Conservation (phyloP, 2,329 filamentous ascomycete genomes). For the Colletotrichum caudatum region DNA sequence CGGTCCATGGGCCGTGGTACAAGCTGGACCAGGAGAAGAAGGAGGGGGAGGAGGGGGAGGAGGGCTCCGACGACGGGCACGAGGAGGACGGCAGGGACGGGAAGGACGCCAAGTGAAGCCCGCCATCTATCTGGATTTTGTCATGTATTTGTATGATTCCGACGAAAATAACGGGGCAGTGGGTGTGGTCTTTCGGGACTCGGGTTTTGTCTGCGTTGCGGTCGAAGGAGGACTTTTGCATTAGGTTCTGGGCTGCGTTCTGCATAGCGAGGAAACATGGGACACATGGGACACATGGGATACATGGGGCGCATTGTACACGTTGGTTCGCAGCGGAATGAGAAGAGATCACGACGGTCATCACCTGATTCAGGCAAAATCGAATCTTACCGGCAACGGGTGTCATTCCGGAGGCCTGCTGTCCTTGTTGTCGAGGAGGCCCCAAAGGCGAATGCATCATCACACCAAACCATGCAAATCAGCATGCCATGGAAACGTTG, state of each 20-base stretch:
- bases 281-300: neutral
- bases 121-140: neutral
- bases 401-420: neutral
- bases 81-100: neutral
- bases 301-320: neutral
- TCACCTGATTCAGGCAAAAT: neutral
- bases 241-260: neutral
- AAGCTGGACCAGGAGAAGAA: conserved; percentile 20
- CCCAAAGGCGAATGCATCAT: neutral
- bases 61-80: neutral
- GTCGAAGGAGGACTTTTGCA: neutral
- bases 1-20: conserved; percentile 36
- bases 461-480: neutral
- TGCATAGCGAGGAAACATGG: conserved; percentile 11
- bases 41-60: neutral
- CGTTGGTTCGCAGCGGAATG: neutral
- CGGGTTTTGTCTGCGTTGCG: neutral
- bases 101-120: neutral
- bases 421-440: neutral
- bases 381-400: neutral
- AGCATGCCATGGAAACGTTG: no score
- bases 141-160: neutral
- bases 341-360: neutral
- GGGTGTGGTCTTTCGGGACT: no score
- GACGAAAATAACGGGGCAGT: neutral